Base-by-base conservation (phyloP, 805 yeast species). In the Kluyveromyces nonfermentans region DNA sequence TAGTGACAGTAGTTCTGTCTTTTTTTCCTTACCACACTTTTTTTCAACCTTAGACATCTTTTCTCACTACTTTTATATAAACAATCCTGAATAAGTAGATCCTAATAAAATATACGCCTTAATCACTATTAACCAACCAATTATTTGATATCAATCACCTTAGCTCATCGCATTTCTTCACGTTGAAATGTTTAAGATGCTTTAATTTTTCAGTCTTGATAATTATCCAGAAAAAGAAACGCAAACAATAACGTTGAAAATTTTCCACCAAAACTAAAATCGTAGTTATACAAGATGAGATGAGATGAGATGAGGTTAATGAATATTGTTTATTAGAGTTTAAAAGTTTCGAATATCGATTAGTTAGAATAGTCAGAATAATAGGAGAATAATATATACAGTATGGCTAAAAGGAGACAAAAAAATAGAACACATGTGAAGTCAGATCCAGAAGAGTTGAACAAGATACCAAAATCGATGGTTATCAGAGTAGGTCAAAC, bases 391-490 rank as follows among this genome's bases (percentile, higher is more conserved):
- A 25, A 14, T 6, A 3, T 10, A 25, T 10, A 14, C 12, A 59
- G 32, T 43, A 75, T 75, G 80, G 79, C 77, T 34, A 71, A 69
- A 53, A 69, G 78, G 70, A 74, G 76, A 67, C 74, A 71, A 45
- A 89, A 88, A 68, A 85, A 79, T 62, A 82, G 96, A 75, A 90
- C 97, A 14, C 97, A 89, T 62, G 83, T 71, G 40, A 73, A 73
- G 48, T 68, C 77, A 20, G 82, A 77, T 50, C 43, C 48, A n/a
- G 94, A 81, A 52, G 86, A 81, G 46, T 65, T 68, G 38, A 80
- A 80, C 40, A 79, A 78, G 55, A 78, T 87, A 48, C 97, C 98
- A 17, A 77, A 84, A 56, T 88, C 97, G 1, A 89, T 93, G 96
- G 97, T 93, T 43, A 74, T 93, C 50, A 79, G 93, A 55, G 74